Evolutionary conservation across 352 stramenopile genomes (phyloP), one percentile per base, ranked within the genome.

Genomic region (Globisporangium cylindrosporum): DNA sequence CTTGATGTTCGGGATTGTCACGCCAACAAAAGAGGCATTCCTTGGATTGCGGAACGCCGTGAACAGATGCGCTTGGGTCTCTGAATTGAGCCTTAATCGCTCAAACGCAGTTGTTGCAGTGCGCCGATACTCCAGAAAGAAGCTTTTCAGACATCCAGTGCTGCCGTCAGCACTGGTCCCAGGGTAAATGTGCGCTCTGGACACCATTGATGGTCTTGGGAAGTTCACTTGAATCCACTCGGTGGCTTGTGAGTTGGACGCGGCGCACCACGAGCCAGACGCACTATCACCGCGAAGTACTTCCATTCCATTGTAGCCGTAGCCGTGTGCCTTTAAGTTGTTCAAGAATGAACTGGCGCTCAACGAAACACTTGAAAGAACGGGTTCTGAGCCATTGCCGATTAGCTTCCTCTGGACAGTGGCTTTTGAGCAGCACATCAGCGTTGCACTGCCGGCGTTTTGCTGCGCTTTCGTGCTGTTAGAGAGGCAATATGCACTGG

Each of bases 191-290:
- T 62, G 29, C 14, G 80, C 24, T 36, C 66, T 62, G n/a, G 73
- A 80, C 12, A 90, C 56, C 59, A 84, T 75, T 4, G 79, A 84
- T 10, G 76, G 64, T 46, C 60, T 62, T 20, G 79, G 77, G 29
- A 90, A 86, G 2, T 49, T 71, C 4, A 88, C 48, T 64, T 83
- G 64, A 24, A 90, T 10, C 78, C 80, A 90, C 59, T 90, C 81
- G 0, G 29, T 68, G 1, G 0, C 55, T 27, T 61, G 53, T 0
- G 49, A 67, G 1, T 14, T 6, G 3, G 73, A 73, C 0, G 8
- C 62, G 18, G 78, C 64, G 73, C 81, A 90, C 81, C 81, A 90
- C 22, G 79, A 71, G 22, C 65, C 60, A 24, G 60, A 46, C 0
- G 24, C 58, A 48, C 18, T 68, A 36, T 74, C 63, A 38, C 58